Base-by-base conservation (phyloP, 805 yeast species). In the Saccharomycopsis schoenii region DNA sequence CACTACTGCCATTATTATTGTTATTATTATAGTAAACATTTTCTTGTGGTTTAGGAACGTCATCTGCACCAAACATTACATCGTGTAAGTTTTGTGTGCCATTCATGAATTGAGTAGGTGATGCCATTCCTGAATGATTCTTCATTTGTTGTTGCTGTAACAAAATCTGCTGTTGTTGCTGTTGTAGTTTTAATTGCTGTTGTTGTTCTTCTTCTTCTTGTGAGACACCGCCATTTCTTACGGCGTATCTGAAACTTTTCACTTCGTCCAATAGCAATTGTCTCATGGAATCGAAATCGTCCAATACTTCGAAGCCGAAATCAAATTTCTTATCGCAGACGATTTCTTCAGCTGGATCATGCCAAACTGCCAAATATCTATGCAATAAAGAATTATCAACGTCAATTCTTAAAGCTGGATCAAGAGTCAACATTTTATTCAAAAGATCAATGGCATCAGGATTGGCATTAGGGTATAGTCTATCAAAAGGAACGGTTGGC, bases 331-430 rank as follows among this genome's bases (percentile, higher is more conserved):
- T 78, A 55, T 83, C 82, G 71, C 97, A 90, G 57, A 80, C 85
- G 8, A 92, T 92, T 73, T 94, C 98, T 70, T 94, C 98, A 37
- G 82, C 80, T 5, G 97, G 94, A 72, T 91, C 97, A 70, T 90
- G 97, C 92, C 97, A 94, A 39, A 88, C 81, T 56, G 84, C 79
- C 60, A 94, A 74, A 71, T 93, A 94, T 9, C 97, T 97, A 73
- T 94, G 99, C 63, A 78, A 80, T 58, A 94, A 76, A 0, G 98
- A 97, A 67, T 90, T 87, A 61, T 88, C 90, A 2, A 92, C 98
- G 0, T 91, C 84, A 60, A 92, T 86, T 72, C 99, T 81, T 67
- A 83, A 80, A 55, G 77, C 79, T 2, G 98, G 98, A 70, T 93
- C 96, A 65, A 94, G 80, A n/a, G 92, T 83, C 42, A 94, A 78